Base-by-base conservation (phyloP, 2,329 filamentous ascomycete genomes). In the Colletotrichum tamarilloi region DNA sequence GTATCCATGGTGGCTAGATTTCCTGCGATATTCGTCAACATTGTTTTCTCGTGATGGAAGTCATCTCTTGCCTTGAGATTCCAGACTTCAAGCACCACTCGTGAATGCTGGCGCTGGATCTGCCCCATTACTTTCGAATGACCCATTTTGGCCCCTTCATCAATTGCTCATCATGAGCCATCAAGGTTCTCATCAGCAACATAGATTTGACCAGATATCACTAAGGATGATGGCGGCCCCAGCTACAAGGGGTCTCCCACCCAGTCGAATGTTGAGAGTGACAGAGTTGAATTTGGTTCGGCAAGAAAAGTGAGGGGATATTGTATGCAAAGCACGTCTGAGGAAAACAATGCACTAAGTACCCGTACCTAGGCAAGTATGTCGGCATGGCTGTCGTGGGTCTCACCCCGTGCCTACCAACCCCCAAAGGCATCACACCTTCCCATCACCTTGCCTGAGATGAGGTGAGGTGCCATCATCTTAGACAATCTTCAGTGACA, bases 361-460 rank as follows among this genome's bases (percentile, higher is more conserved):
- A 42, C 5, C 32, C 30, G 30, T 32, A 35, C 32, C 32, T 42
- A 42, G 62, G 24, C 9, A 49, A 19, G 56, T 62, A 65, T 24
- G 67, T 53, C 38, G 64, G 56, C 32, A 35, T 38, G 67, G 66
- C 59, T 55, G 35, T 70, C 70, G 70, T 64, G 70, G 59, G 66
- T 69, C 70, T 72, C 30, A 59, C 59, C 28, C 14, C 28, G 4
- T 56, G 49, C 24, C 62, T 56, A 19, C 7, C 4, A 9, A 7
- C 42, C 42, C 42, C 42, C 42, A 22, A 11, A 22, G 19, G 19
- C 42, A 49, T 49, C 42, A 22, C 4, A 49, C 1, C 42, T 49
- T 9, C 42, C 42, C 42, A 19, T 49, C 42, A 49, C 42, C 42
- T 22, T 49, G 16, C 42, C 19, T 49, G 19, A n/a, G 16, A 16